phyloP scores from a whole-genome alignment of 2,329 filamentous ascomycete species.

The Geoglossum cookeanum region DNA sequence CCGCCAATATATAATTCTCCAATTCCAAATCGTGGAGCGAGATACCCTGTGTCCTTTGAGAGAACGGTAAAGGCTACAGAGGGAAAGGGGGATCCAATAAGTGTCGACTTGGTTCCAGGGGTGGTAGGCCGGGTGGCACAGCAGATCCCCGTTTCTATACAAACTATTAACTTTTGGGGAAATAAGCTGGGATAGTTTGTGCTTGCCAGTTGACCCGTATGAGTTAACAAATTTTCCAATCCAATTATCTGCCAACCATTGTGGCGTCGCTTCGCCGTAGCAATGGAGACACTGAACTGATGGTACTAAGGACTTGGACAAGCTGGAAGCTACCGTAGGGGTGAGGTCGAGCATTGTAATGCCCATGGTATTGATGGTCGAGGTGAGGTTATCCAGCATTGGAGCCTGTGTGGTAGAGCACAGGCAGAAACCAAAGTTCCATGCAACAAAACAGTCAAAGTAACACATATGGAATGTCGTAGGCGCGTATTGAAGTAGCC shows the following conservation, averaged over 20 bases:
- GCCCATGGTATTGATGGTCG: slow-evolving; percentile 15
- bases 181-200: neutral
- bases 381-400: slow-evolving; percentile 18
- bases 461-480: slow-evolving; percentile 24
- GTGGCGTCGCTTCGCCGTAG: slow-evolving; percentile 21
- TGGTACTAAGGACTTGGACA: slow-evolving; percentile 15
- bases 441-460: slow-evolving; percentile 23
- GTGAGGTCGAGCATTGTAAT: slow-evolving; percentile 20
- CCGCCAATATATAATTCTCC: slow-evolving; percentile 22
- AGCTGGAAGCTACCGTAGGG: slow-evolving; percentile 18
- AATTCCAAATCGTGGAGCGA: slow-evolving; percentile 17
- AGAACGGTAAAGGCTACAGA: slow-evolving; percentile 20
- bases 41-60: slow-evolving; percentile 11
- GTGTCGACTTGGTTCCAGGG: slow-evolving; percentile 12
- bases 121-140: slow-evolving; percentile 18
- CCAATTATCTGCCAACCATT: slow-evolving; percentile 17
- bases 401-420: slow-evolving; percentile 18
- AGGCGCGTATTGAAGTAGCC: slow-evolving; percentile 21
- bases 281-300: slow-evolving; percentile 21
- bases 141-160: slow-evolving; percentile 21
- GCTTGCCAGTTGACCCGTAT: slow-evolving; percentile 16
- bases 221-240: slow-evolving; percentile 19
- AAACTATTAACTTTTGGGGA: neutral
- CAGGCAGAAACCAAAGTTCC: slow-evolving; percentile 21
- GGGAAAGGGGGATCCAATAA: slow-evolving; percentile 21